These are phyloP conservation scores for Neurospora crassa DNA, from an alignment of 2,329 filamentous ascomycete genomes.

Conservation along the genomic window DNA sequence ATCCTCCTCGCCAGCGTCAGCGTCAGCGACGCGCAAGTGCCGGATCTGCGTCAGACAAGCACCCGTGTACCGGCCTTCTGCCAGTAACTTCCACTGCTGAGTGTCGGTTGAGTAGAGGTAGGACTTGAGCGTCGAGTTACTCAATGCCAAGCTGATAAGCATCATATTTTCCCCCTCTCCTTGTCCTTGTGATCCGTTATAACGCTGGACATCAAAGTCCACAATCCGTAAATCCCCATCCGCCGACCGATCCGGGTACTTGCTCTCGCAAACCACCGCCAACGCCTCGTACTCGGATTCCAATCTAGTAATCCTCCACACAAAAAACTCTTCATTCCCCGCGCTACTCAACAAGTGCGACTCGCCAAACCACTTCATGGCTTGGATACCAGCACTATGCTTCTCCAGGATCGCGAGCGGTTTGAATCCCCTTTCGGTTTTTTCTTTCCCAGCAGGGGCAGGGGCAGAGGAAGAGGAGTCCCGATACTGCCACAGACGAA, in stretches of 20 bases:
- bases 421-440: constrained; percentile 17
- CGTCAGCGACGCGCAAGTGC: constrained; percentile 26
- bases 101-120: constrained; percentile 36
- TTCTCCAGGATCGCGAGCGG: constrained; percentile 60
- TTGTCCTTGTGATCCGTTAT: not conserved
- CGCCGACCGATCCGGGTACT: constrained; percentile 38
- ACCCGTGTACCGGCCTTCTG: constrained; percentile 53
- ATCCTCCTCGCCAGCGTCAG: constrained; percentile 1
- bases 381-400: constrained; percentile 78
- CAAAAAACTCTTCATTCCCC: constrained; percentile 80
- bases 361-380: constrained; percentile 64
- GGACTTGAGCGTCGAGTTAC: constrained; percentile 68
- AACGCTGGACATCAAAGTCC: constrained; percentile 50
- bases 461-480: not conserved
- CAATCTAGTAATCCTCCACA: constrained; percentile 60
- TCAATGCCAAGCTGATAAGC: constrained; percentile 62
- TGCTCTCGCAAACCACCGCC: constrained; percentile 47
- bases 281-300: constrained; percentile 40
- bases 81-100: constrained; percentile 38
- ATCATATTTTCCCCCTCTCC: constrained; percentile 9
- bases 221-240: constrained; percentile 68
- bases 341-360: constrained; percentile 74
- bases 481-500: constrained; percentile 59
- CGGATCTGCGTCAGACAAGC: constrained; percentile 64
- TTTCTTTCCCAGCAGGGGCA: not conserved